Evolutionary conservation across 805 yeast genomes (phyloP).

Genomic region (Kuraishia cidri): DNA sequence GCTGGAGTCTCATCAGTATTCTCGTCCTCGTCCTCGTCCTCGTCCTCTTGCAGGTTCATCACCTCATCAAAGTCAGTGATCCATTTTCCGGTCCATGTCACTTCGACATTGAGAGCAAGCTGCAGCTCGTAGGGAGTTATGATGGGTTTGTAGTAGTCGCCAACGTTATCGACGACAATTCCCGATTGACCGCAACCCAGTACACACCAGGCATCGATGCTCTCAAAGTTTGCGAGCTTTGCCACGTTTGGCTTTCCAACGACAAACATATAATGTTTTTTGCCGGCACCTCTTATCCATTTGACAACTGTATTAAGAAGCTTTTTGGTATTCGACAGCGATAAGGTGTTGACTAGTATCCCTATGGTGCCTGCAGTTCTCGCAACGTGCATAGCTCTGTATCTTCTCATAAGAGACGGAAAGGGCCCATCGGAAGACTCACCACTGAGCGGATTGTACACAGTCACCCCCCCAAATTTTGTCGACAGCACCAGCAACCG

Average conservation of each 20-base stretch:
- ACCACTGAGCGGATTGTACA: slow-evolving; percentile 33
- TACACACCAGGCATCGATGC: slow-evolving; percentile 91
- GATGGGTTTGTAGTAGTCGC: slow-evolving; percentile 83
- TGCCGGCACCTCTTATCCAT: slow-evolving; percentile 66
- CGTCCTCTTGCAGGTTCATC: slow-evolving; percentile 31
- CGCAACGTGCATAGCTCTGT: slow-evolving; percentile 80
- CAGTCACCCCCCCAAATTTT: slow-evolving; percentile 43
- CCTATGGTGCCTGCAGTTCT: slow-evolving; percentile 91
- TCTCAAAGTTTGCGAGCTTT: slow-evolving; percentile 90
- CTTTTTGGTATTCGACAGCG: slow-evolving; percentile 64
- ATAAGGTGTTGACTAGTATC: slow-evolving; percentile 80
- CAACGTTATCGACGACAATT: slow-evolving; percentile 67
- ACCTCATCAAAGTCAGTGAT: slow-evolving; percentile 63
- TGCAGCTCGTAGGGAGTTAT: slow-evolving; percentile 89
- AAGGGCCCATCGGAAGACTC: slow-evolving; percentile 46
- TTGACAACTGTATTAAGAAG: slow-evolving; percentile 52
- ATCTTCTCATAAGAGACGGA: slow-evolving; percentile 77
- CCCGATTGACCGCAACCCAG: slow-evolving; percentile 95
- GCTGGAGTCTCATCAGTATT: slow-evolving; percentile 5
- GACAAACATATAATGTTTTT: slow-evolving; percentile 88
- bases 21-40: slow-evolving; percentile 13
- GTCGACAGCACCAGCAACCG: slow-evolving; percentile 70
- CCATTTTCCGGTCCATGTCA: slow-evolving; percentile 94
- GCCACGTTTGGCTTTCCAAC: slow-evolving; percentile 99
- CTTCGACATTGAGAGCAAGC: slow-evolving; percentile 66